A percentile compares a stretch with the other conserved stretches of the same genome.
These are phyloP conservation scores for Glutinoglossum americanum DNA, from an alignment of 495 filamentous ascomycete genomes.

Conservation along the genomic window DNA sequence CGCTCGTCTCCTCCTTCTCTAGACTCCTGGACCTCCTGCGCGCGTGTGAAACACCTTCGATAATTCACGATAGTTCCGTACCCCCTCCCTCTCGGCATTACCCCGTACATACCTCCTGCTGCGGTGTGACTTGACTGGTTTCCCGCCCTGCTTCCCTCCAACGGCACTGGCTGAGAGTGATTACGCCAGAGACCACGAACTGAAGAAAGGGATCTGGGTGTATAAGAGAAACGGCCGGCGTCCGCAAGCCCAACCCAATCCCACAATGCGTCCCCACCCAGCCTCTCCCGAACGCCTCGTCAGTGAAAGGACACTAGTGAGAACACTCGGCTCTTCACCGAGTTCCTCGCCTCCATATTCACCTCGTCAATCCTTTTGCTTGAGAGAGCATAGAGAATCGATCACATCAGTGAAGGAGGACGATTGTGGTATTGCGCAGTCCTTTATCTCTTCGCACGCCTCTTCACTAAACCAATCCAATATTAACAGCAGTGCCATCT, in stretches of 20 bases:
- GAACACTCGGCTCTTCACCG: neutral
- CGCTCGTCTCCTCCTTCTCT: neutral
- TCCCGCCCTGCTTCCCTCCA: neutral
- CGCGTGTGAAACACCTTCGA: neutral
- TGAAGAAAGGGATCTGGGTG: neutral
- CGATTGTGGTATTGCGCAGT: constrained; percentile 3
- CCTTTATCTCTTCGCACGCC: neutral
- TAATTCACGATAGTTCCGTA: neutral
- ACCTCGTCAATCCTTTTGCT: neutral
- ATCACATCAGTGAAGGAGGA: constrained; percentile 4
- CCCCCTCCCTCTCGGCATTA: neutral
- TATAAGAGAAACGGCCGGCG: neutral
- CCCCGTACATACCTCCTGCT: neutral
- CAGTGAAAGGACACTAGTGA: neutral
- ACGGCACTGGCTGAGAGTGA: neutral
- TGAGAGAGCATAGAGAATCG: neutral
- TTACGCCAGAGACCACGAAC: neutral
- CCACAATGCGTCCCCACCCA: neutral
- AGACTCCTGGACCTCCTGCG: neutral
- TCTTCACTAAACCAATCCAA: neutral
- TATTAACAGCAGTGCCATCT: neutral
- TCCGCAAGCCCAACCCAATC: neutral
- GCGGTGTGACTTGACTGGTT: neutral
- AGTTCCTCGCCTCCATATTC: neutral
- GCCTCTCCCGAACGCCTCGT: neutral